Evolutionary conservation across 306 rosid species (phyloP).

Genomic region (Arachis hypogaea): DNA sequence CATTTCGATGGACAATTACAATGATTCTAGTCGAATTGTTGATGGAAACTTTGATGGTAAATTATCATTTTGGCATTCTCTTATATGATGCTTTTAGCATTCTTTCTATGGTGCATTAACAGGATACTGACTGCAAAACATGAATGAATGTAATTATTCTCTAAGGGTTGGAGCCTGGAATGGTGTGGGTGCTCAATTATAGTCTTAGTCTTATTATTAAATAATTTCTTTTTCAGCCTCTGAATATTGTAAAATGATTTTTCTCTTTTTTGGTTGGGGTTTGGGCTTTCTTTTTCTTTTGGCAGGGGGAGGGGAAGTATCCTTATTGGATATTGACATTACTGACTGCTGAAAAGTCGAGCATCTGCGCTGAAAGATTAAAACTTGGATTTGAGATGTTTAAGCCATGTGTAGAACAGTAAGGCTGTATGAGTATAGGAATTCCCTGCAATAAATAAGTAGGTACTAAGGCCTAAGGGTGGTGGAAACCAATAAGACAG

Average conservation of each 20-base stretch:
- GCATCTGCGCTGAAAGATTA: background rate
- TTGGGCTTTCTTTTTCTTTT: background rate
- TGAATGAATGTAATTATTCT: slow-evolving; percentile 19
- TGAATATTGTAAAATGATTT: slow-evolving; percentile 6
- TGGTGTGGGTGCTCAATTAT: no score
- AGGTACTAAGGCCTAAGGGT: slow-evolving; percentile 1
- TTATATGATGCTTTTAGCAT: slow-evolving; percentile 35
- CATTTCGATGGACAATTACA: slow-evolving; percentile 97
- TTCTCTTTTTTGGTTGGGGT: no score
- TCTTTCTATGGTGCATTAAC: slow-evolving; percentile 30
- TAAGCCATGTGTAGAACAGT: background rate
- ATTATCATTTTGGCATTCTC: slow-evolving; percentile 30
- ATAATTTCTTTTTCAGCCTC: background rate
- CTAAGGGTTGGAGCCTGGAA: background rate
- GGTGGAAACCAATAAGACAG: background rate
- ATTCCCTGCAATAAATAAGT: background rate
- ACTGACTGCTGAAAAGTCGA: slow-evolving; percentile 10
- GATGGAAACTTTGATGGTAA: slow-evolving; percentile 99
- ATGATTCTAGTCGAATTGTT: slow-evolving; percentile 94
- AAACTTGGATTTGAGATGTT: slow-evolving; percentile 28
- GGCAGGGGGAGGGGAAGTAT: background rate
- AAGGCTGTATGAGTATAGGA: slow-evolving; percentile 6
- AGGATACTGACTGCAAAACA: slow-evolving; percentile 23
- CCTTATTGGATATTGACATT: background rate
- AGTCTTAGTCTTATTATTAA: no score